These are phyloP conservation scores for Sechiopsis laciniata DNA, from an alignment of 306 rosid genomes.

Conservation along the genomic window DNA sequence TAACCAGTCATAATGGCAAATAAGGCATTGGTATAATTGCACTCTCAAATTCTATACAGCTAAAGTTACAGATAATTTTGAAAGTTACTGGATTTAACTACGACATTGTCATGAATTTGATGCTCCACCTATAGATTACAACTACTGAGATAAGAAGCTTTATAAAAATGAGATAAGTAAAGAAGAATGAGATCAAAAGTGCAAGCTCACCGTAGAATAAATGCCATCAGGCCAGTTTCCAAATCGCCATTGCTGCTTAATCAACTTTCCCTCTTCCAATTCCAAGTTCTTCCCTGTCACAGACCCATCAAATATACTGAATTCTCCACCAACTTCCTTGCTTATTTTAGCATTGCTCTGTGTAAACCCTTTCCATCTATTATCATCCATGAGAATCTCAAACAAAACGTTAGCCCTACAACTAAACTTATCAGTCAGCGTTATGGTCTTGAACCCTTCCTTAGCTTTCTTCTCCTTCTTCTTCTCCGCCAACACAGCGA, in stretches of 20 bases:
- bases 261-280: slow-evolving; percentile 70
- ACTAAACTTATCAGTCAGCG: slow-evolving; percentile 77
- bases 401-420: slow-evolving; percentile 66
- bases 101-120: not conserved
- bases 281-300: slow-evolving; percentile 75
- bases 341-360: slow-evolving; percentile 87
- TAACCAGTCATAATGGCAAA: too few species aligned
- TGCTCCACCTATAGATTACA: not conserved
- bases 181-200: not conserved
- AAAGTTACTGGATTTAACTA: not conserved
- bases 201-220: slow-evolving; percentile 48
- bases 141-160: not conserved
- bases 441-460: slow-evolving; percentile 65
- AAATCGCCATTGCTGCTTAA: slow-evolving; percentile 84
- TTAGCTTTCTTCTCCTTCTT: slow-evolving; percentile 39
- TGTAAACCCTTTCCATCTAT: slow-evolving; percentile 91
- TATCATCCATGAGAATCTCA: slow-evolving; percentile 95
- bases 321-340: slow-evolving; percentile 84
- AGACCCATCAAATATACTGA: slow-evolving; percentile 78
- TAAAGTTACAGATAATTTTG: not conserved
- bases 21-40: not conserved
- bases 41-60: not conserved
- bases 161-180: not conserved
- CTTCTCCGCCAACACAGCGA: slow-evolving; percentile 20
- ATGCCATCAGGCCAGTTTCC: slow-evolving; percentile 86